Evolutionary conservation across 139 green algal genomes (phyloP).

Genomic region (Desmodesmus armatus): DNA sequence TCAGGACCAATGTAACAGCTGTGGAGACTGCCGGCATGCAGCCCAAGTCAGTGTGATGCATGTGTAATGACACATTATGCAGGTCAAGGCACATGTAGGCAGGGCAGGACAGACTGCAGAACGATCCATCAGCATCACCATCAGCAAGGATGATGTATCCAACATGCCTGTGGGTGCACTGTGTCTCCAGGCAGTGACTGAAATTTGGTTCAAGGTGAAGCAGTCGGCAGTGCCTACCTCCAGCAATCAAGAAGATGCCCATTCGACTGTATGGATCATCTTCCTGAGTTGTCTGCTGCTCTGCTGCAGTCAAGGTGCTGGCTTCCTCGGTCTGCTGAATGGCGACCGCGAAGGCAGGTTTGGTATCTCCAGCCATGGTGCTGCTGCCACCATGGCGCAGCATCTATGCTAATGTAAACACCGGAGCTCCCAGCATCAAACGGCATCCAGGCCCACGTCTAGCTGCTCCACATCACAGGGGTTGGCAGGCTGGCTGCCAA

Average conservation of each 20-base stretch:
- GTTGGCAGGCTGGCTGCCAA: too few relatives aligned
- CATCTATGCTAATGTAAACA: not conserved
- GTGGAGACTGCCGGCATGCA: too few relatives aligned
- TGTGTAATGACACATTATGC: too few relatives aligned
- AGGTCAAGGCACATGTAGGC: too few relatives aligned
- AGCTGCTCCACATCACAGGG: not conserved
- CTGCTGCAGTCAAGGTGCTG: not conserved
- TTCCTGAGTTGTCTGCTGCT: slow-evolving; percentile 18
- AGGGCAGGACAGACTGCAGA: too few relatives aligned
- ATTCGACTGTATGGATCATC: slow-evolving; percentile 51
- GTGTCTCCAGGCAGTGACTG: not conserved
- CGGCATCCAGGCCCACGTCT: not conserved
- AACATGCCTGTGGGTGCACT: not conserved
- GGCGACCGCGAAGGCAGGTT: not conserved
- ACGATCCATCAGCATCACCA: too few relatives aligned
- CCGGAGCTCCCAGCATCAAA: too few relatives aligned
- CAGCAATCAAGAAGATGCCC: slow-evolving; percentile 63
- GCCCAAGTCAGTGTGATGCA: too few relatives aligned
- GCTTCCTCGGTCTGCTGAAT: not conserved
- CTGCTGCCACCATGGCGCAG: not conserved
- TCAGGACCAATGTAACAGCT: too few relatives aligned
- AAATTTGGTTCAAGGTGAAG: not conserved
- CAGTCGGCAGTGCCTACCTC: slow-evolving; percentile 38
- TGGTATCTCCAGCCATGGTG: not conserved
- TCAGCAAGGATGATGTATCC: too few relatives aligned